Evolutionary conservation across 2,329 filamentous ascomycete species (phyloP).

Genomic region (Camillea tinctor): DNA sequence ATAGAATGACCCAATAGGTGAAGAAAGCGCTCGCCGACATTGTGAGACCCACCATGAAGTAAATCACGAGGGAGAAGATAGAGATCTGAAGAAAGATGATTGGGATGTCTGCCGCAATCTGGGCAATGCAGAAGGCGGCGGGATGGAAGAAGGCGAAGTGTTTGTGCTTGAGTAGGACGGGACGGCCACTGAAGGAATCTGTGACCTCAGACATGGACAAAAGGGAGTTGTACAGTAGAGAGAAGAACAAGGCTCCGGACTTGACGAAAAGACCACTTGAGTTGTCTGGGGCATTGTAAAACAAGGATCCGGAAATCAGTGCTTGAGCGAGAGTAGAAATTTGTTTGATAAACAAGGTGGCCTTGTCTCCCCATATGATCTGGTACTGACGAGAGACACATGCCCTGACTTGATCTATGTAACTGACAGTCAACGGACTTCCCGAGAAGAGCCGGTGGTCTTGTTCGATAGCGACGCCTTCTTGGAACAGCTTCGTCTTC

Average conservation of each 20-base stretch:
- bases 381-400: slow-evolving; percentile 23
- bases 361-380: slow-evolving; percentile 35
- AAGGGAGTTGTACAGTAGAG: slow-evolving; percentile 62
- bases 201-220: slow-evolving; percentile 61
- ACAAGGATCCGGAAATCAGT: slow-evolving; percentile 34
- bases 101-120: slow-evolving; percentile 45
- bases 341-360: slow-evolving; percentile 35
- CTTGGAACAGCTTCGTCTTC: neutral
- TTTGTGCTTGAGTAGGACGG: slow-evolving; percentile 69
- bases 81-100: slow-evolving; percentile 56
- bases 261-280: slow-evolving; percentile 55
- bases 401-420: neutral
- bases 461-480: neutral
- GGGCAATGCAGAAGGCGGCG: slow-evolving; percentile 50
- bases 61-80: slow-evolving; percentile 60
- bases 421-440: neutral
- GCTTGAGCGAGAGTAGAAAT: slow-evolving; percentile 34
- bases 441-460: neutral
- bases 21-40: slow-evolving; percentile 61
- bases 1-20: slow-evolving; percentile 56
- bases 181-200: slow-evolving; percentile 58
- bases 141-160: slow-evolving; percentile 68
- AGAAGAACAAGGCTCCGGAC: slow-evolving; percentile 61
- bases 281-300: slow-evolving; percentile 31
- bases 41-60: slow-evolving; percentile 57